Evolutionary conservation across 202 grass and related monocot species (phyloP).

Genomic region (Zoysia matrella): DNA sequence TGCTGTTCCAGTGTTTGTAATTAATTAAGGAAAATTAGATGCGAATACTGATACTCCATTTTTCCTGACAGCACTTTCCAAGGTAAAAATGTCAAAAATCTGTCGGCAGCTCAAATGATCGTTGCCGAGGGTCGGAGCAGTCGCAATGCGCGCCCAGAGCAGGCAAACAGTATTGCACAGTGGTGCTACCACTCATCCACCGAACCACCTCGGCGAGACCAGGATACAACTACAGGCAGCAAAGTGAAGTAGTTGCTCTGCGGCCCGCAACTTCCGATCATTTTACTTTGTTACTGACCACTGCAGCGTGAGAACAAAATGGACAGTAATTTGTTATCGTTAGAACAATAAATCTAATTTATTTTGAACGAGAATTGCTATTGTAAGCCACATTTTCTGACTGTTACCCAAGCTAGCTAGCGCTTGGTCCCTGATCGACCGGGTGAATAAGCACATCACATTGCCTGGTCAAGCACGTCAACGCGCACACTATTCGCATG

Average conservation of each 20-base stretch:
- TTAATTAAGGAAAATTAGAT: too few species aligned
- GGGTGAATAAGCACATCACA: slow-evolving; percentile 3
- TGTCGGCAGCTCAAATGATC: slow-evolving; percentile 37
- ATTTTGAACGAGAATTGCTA: too few species aligned
- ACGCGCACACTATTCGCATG: slow-evolving; percentile 24
- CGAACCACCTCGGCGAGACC: not conserved
- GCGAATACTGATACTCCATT: too few species aligned
- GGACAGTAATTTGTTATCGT: too few species aligned
- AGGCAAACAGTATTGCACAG: slow-evolving; percentile 38
- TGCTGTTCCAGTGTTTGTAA: too few species aligned
- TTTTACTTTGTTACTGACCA: not conserved
- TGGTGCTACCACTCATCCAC: slow-evolving; percentile 11
- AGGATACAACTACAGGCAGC: not conserved
- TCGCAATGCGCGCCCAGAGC: slow-evolving; percentile 10
- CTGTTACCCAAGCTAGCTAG: not conserved
- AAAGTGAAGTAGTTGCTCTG: not conserved
- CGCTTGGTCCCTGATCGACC: not conserved
- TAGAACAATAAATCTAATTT: too few species aligned
- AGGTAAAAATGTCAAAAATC: slow-evolving; percentile 10
- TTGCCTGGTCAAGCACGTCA: slow-evolving; percentile 17
- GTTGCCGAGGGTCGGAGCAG: slow-evolving; percentile 6
- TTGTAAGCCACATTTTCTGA: not conserved
- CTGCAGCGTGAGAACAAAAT: not conserved
- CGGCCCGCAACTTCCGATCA: not conserved
- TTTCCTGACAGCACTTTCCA: too few species aligned